phyloP scores from a whole-genome alignment of 2,329 filamentous ascomycete species.

The Ceratocystis alfenasii region DNA sequence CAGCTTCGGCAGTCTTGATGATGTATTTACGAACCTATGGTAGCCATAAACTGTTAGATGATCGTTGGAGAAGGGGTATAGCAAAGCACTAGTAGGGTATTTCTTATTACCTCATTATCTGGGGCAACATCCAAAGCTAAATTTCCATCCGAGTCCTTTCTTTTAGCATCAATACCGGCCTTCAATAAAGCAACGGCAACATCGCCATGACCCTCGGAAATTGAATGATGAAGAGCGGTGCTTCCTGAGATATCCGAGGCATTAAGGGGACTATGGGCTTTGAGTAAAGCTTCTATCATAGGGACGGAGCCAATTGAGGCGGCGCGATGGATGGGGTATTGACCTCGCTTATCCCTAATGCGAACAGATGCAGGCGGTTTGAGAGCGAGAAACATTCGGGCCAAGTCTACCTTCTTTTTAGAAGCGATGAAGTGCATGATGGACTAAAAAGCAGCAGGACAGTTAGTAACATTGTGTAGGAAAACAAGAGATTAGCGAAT shows the following conservation, averaged over 20 bases:
- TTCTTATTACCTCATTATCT: constrained; percentile 57
- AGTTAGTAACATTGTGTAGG: neutral
- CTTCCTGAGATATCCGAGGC: constrained; percentile 70
- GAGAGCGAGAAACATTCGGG: constrained; percentile 60
- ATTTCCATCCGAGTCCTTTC: constrained; percentile 58
- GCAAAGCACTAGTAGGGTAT: neutral
- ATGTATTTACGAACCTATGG: constrained; percentile 63
- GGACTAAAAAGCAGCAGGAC: constrained; percentile 42
- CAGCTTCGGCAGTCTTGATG: constrained; percentile 63
- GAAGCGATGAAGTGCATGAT: constrained; percentile 85
- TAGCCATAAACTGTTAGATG: neutral
- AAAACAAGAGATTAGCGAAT: neutral
- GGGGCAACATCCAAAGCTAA: constrained; percentile 73
- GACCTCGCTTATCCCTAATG: constrained; percentile 74
- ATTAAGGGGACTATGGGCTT: constrained; percentile 68
- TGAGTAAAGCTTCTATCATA: constrained; percentile 67
- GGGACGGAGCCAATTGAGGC: constrained; percentile 83
- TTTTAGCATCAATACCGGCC: constrained; percentile 69
- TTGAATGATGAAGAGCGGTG: constrained; percentile 80
- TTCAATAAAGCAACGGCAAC: constrained; percentile 72
- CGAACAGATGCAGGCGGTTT: constrained; percentile 61
- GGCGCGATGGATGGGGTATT: constrained; percentile 81
- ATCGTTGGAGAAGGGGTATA: neutral
- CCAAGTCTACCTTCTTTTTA: constrained; percentile 75
- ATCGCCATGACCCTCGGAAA: constrained; percentile 70